Conservation (phyloP, 163 green algal genomes). For the Scenedesmus sp. region DNA sequence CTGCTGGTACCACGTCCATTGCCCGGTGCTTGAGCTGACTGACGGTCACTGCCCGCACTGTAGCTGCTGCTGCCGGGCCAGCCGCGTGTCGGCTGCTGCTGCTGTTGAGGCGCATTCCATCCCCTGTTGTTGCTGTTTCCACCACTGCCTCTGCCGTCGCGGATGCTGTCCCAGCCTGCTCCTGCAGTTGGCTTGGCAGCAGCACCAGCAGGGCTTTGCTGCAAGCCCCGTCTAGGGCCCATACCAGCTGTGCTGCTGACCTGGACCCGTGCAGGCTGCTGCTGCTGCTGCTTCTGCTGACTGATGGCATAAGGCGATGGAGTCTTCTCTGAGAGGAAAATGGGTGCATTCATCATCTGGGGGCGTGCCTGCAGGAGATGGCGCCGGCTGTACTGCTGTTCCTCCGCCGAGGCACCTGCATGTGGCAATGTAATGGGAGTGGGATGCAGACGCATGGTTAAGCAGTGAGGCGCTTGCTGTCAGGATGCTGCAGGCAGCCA, state of each 20-base stretch:
- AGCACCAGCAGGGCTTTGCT: not conserved
- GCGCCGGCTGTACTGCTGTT: not conserved
- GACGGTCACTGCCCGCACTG: not conserved
- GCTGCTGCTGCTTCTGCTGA: constrained; percentile 2
- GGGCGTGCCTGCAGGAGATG: not conserved
- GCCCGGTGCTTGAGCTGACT: not conserved
- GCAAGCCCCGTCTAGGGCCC: not conserved
- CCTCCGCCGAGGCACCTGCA: not conserved
- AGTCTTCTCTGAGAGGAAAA: not conserved
- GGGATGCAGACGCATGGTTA: too few species aligned
- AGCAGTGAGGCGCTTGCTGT: not conserved
- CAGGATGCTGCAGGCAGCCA: not conserved
- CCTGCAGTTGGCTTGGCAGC: not conserved
- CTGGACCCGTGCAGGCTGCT: not conserved
- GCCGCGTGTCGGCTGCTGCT: constrained; percentile 14
- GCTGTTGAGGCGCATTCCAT: not conserved
- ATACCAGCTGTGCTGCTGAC: not conserved
- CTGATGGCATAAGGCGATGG: not conserved
- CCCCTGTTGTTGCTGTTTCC: not conserved
- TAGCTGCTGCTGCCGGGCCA: constrained; percentile 8
- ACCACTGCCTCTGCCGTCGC: not conserved
- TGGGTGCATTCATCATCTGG: constrained; percentile 28
- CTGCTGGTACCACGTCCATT: not conserved
- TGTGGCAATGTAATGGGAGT: too few species aligned
- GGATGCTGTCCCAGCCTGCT: not conserved